Percentiles rank a stretch among this genome's conserved stretches.
Evolutionary conservation across 2,329 filamentous ascomycete genomes (phyloP).

Genomic region (Mycogone perniciosa): DNA sequence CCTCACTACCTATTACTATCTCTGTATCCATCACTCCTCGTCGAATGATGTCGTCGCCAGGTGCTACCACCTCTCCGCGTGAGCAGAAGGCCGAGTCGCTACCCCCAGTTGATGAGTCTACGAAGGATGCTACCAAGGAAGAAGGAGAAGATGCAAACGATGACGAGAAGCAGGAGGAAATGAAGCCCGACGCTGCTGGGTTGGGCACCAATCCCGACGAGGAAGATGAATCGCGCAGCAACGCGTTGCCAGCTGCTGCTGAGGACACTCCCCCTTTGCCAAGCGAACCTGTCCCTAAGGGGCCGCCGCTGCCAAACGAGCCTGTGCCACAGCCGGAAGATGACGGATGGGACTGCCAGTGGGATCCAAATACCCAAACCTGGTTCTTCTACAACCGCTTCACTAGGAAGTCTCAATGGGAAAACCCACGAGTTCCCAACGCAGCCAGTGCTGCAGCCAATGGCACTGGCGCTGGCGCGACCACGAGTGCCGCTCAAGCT

Average conservation of each 20-base stretch:
- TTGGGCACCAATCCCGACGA: constrained; percentile 6
- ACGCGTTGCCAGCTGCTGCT: constrained; percentile 16
- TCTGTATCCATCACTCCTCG: background rate
- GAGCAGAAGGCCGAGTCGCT: constrained; percentile 12
- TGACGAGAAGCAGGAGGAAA: constrained; percentile 15
- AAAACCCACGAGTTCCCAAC: constrained; percentile 70
- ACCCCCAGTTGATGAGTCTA: constrained; percentile 10
- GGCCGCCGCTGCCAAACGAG: constrained; percentile 38
- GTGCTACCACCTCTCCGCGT: background rate
- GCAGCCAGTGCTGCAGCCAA: constrained; percentile 27
- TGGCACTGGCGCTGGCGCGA: constrained; percentile 21
- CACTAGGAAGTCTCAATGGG: constrained; percentile 71
- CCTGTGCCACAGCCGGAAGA: constrained; percentile 50
- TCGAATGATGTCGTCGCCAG: constrained; percentile 10
- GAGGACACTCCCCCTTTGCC: constrained; percentile 29
- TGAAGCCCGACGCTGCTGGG: constrained; percentile 12
- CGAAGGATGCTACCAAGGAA: constrained; percentile 1
- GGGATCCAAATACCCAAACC: constrained; percentile 60
- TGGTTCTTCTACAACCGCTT: constrained; percentile 85
- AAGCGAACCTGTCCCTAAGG: constrained; percentile 23
- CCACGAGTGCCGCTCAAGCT: background rate
- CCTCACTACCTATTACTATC: background rate
- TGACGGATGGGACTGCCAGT: constrained; percentile 75
- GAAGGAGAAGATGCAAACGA: constrained; percentile 21
- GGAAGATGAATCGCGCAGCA: constrained; percentile 5